Percentiles rank a stretch among this genome's conserved stretches.
These are phyloP conservation scores for Torrubiella hemipterigena DNA, from an alignment of 2,329 filamentous ascomycete species.

Conservation along the genomic window DNA sequence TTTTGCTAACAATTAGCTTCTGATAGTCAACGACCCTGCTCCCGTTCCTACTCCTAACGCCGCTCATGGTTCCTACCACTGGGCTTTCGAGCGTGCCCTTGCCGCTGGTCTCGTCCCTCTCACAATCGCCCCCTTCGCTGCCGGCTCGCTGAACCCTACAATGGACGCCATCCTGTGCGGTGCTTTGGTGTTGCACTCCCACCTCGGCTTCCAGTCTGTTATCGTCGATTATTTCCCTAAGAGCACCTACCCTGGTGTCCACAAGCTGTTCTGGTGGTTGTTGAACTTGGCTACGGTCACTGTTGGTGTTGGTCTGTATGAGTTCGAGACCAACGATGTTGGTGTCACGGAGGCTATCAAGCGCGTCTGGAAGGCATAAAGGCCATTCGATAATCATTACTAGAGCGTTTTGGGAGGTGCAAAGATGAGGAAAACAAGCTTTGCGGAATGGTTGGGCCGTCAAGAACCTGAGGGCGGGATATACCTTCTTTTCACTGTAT, in stretches of 20 bases:
- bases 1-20: constrained; percentile 4
- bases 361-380: constrained; percentile 75
- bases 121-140: constrained; percentile 81
- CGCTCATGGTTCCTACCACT: constrained; percentile 92
- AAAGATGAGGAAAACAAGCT: not conserved
- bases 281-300: constrained; percentile 69
- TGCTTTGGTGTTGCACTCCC: constrained; percentile 78
- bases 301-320: constrained; percentile 82
- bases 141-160: constrained; percentile 79
- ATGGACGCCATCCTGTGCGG: constrained; percentile 79
- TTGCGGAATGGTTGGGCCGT: constrained; percentile 1
- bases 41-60: constrained; percentile 61
- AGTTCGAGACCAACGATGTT: constrained; percentile 98
- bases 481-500: constrained; percentile 1
- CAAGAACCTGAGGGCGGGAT: constrained; percentile 1
- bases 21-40: constrained; percentile 72
- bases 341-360: constrained; percentile 83
- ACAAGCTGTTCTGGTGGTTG: constrained; percentile 60
- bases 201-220: constrained; percentile 85
- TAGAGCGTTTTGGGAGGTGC: not conserved
- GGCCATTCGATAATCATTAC: not conserved
- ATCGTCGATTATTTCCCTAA: constrained; percentile 86
- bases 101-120: constrained; percentile 75
- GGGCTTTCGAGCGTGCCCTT: constrained; percentile 86
- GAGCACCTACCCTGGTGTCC: constrained; percentile 54